Conservation (phyloP, 2,329 filamentous ascomycete genomes). For the Aspergillus sp. region DNA sequence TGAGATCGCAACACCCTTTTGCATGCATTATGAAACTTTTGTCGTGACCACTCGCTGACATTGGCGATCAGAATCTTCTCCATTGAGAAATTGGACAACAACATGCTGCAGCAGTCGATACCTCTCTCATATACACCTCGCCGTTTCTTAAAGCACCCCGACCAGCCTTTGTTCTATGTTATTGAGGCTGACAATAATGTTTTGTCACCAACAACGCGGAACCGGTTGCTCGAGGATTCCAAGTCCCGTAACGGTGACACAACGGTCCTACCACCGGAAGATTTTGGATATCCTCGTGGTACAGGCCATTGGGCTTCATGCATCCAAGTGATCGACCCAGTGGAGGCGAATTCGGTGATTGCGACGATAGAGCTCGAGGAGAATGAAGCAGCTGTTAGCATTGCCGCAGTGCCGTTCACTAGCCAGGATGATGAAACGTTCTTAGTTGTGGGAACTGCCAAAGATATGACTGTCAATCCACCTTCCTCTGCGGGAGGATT, state of each 20-base stretch:
- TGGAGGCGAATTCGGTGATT: slow-evolving; percentile 70
- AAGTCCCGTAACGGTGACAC: slow-evolving; percentile 69
- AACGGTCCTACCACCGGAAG: slow-evolving; percentile 69
- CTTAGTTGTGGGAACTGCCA: slow-evolving; percentile 90
- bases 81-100: slow-evolving; percentile 81
- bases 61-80: slow-evolving; percentile 72
- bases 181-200: slow-evolving; percentile 94
- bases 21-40: not conserved
- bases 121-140: slow-evolving; percentile 87
- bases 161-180: slow-evolving; percentile 86
- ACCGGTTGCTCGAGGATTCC: slow-evolving; percentile 72
- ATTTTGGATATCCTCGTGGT: slow-evolving; percentile 86
- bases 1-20: slow-evolving; percentile 54
- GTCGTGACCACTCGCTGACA: slow-evolving; percentile 6
- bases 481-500: slow-evolving; percentile 75
- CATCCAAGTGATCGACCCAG: slow-evolving; percentile 85
- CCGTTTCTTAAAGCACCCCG: slow-evolving; percentile 82
- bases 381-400: slow-evolving; percentile 88
- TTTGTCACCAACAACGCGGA: slow-evolving; percentile 73
- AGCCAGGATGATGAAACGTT: slow-evolving; percentile 88
- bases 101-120: slow-evolving; percentile 82
- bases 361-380: slow-evolving; percentile 79
- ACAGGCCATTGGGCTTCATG: slow-evolving; percentile 92
- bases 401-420: slow-evolving; percentile 79
- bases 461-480: slow-evolving; percentile 80